Percentiles rank a stretch among this genome's conserved stretches.
phyloP scores from a whole-genome alignment of 1,139 yeast species.

The Scheffersomyces insectosa region DNA sequence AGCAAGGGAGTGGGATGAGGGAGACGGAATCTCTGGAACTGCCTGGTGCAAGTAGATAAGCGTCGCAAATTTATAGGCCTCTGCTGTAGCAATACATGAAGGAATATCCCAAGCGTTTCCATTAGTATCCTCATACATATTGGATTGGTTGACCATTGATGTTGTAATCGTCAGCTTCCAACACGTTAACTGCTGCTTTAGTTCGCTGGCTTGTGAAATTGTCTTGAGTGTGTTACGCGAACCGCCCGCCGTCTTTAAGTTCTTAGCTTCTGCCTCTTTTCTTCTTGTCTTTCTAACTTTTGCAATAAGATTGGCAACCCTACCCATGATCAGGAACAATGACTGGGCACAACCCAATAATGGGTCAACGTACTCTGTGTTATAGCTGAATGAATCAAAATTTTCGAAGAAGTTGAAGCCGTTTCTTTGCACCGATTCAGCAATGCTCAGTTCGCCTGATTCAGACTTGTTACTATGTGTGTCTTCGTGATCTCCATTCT shows the following conservation, averaged over 20 bases:
- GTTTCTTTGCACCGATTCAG: slow-evolving; percentile 5
- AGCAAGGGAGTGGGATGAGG: slow-evolving; percentile 55
- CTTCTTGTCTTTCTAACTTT: slow-evolving; percentile 39
- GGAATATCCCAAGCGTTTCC: slow-evolving; percentile 50
- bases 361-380: slow-evolving; percentile 55
- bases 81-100: slow-evolving; percentile 67
- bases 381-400: slow-evolving; percentile 28
- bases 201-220: slow-evolving; percentile 55
- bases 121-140: slow-evolving; percentile 24
- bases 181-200: slow-evolving; percentile 50
- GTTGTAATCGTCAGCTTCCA: slow-evolving; percentile 55
- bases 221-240: slow-evolving; percentile 43
- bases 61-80: slow-evolving; percentile 62
- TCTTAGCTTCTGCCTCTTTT: slow-evolving; percentile 2
- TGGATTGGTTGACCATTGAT: slow-evolving; percentile 33
- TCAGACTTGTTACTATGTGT: slow-evolving; percentile 29
- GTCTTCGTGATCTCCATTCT: slow-evolving; percentile 1
- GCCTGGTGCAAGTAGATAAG: slow-evolving; percentile 64
- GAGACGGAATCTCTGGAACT: slow-evolving; percentile 65
- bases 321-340: slow-evolving; percentile 62
- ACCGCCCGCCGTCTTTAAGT: slow-evolving; percentile 1
- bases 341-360: slow-evolving; percentile 66
- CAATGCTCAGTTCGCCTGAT: slow-evolving; percentile 22
- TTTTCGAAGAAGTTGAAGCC: slow-evolving; percentile 29
- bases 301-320: slow-evolving; percentile 57